Conservation (phyloP, 192 early-diverging fungal species). For the Coemansia sp. region DNA sequence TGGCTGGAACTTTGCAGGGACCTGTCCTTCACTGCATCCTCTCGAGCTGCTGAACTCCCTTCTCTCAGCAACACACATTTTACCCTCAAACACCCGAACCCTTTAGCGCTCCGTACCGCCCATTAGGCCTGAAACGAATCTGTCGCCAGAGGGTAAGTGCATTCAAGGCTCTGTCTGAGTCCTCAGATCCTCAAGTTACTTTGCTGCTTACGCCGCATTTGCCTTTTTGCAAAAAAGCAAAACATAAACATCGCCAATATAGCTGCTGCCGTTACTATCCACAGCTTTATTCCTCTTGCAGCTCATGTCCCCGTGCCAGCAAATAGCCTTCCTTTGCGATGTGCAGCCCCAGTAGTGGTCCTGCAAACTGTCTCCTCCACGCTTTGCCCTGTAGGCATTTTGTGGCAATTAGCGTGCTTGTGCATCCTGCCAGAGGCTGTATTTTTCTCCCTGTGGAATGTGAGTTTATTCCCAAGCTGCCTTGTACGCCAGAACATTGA, state of each 20-base stretch:
- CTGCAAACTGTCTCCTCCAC: neutral
- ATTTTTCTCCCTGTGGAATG: no score
- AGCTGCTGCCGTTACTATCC: slow-evolving; percentile 12
- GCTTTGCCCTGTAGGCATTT: neutral
- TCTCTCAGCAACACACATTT: neutral
- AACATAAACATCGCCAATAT: slow-evolving; percentile 5
- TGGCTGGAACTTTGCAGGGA: slow-evolving; percentile 13
- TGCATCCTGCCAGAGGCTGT: no score
- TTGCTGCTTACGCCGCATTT: neutral
- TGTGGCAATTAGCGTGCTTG: neutral
- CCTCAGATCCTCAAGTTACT: no score
- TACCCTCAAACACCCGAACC: no score
- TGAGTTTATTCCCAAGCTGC: no score
- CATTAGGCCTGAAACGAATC: no score
- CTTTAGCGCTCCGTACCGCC: no score
- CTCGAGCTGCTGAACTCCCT: slow-evolving; percentile 5
- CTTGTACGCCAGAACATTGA: no score
- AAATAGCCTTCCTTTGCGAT: slow-evolving; percentile 12
- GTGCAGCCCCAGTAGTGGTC: neutral
- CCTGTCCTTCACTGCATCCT: slow-evolving; percentile 4
- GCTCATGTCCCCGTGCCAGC: slow-evolving; percentile 13
- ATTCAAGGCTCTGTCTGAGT: no score
- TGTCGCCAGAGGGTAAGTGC: no score
- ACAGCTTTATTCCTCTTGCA: neutral
- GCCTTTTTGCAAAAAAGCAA: slow-evolving; percentile 7